A percentile compares a stretch with the other conserved stretches of the same genome.
phyloP scores from a whole-genome alignment of 129 eudicot species.

The Escallonia herrerae region DNA sequence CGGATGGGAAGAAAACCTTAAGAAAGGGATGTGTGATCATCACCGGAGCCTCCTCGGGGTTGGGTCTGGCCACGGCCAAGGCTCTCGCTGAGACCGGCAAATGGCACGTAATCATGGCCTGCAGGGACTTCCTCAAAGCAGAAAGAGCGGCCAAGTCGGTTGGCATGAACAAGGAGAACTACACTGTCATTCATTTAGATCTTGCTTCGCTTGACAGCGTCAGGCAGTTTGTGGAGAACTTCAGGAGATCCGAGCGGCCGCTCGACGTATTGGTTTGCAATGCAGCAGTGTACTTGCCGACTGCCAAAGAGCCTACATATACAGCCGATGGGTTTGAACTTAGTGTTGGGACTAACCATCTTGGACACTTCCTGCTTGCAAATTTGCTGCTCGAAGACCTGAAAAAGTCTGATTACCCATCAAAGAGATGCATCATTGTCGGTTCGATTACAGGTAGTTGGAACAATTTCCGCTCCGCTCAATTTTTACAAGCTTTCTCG shows the following conservation, averaged over 20 bases:
- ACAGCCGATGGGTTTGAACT: constrained; percentile 92
- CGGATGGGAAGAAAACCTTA: constrained; percentile 60
- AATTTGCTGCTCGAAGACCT: constrained; percentile 63
- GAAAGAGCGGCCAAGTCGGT: constrained; percentile 74
- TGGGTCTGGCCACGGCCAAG: constrained; percentile 84
- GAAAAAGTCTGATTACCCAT: constrained; percentile 79
- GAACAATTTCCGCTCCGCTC: neutral
- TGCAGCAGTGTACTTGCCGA: constrained; percentile 85
- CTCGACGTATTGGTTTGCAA: constrained; percentile 81
- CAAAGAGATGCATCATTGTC: constrained; percentile 65
- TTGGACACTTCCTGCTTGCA: constrained; percentile 75
- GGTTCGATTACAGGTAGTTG: constrained; percentile 59
- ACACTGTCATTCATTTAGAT: constrained; percentile 82
- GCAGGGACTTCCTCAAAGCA: constrained; percentile 76
- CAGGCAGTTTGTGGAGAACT: constrained; percentile 66
- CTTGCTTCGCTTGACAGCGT: constrained; percentile 83
- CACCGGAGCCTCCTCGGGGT: constrained; percentile 94
- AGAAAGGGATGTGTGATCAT: constrained; percentile 68
- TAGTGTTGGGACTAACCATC: constrained; percentile 82
- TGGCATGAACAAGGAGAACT: constrained; percentile 62
- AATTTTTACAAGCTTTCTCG: no score
- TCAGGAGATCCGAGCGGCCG: constrained; percentile 53
- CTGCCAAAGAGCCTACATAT: constrained; percentile 72
- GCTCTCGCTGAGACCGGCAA: constrained; percentile 72
- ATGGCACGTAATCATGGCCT: constrained; percentile 82